Evolutionary conservation across 805 yeast species (phyloP), one percentile per base, ranked within the genome.

Genomic region (Metschnikowia continentalis): DNA sequence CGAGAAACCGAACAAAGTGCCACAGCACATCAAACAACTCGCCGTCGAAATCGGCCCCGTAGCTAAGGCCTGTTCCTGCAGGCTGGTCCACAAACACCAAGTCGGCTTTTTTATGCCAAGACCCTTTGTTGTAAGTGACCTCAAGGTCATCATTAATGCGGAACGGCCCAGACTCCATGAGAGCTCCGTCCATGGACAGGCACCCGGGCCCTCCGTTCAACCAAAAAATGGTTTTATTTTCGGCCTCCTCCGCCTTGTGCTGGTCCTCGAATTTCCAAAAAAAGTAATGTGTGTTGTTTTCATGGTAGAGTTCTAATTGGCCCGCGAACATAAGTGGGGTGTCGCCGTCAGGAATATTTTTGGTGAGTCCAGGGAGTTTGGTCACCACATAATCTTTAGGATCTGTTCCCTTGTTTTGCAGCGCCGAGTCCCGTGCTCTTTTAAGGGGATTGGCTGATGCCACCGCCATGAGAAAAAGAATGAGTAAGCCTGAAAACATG

Each of bases 141-240:
- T 75, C 64, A 13, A 56, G 54, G 7, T 77, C 62, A 0, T 64
- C 57, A 56, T 72, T 69, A 17, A 90, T 77, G 48, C 96, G 75
- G 41, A 90, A 79, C 0, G 99, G 98, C 0, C 99, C 99, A 3
- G 84, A 71, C 66, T 94, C 99, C 81, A 91, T 81, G 56, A 94
- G 65, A 0, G 96, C 96, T 14, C 99, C 99, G 68, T 94, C 99
- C 94, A 92, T 83, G 0, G 97, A 90, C 1, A 97, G 90, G 66
- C 99, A 94, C 0, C 99, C 99, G 0, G 99, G 99, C 0, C 99
- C 99, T 37, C 99, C 99, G 66, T 94, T 94, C 20, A 94, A 76
- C 98, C 99, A 94, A 49, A 94, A 77, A 7, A 86, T 77, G 20
- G 87, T 75, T 54, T 76, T 76, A 56, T 76, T 70, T 37, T 59